Conservation (phyloP, 2,329 filamentous ascomycete species). For the Neurospora sp. region DNA sequence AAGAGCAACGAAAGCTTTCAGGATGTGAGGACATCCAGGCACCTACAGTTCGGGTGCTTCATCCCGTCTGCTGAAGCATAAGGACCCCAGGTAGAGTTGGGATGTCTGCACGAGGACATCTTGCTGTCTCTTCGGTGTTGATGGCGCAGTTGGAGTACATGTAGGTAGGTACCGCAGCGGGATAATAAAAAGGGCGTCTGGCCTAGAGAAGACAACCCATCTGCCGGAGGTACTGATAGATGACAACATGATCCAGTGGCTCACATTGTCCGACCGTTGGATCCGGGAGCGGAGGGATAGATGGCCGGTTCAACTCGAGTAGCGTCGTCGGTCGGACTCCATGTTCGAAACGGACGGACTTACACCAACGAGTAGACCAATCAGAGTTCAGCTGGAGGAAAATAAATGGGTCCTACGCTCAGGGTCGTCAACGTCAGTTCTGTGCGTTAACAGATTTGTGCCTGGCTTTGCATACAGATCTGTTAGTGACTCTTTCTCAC, state of each 20-base stretch:
- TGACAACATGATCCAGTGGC: no score
- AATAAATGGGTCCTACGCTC: neutral
- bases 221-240: no score
- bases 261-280: neutral
- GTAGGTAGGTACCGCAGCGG: no score
- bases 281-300: neutral
- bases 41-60: neutral
- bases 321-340: neutral
- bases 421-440: neutral
- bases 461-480: neutral
- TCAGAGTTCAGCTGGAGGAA: neutral
- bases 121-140: neutral
- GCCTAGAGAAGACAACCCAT: no score
- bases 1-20: neutral
- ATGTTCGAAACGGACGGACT: neutral
- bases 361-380: neutral
- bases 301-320: neutral
- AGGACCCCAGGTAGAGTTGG: neutral
- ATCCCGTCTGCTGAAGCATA: neutral
- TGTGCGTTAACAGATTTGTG: neutral
- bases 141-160: neutral
- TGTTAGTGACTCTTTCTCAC: neutral
- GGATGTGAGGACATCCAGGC: neutral
- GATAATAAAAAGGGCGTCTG: no score
- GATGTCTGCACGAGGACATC: neutral